Evolutionary conservation across 345 rosid species (phyloP), one percentile per base, ranked within the genome.

Genomic region (Ceriops decandra): DNA sequence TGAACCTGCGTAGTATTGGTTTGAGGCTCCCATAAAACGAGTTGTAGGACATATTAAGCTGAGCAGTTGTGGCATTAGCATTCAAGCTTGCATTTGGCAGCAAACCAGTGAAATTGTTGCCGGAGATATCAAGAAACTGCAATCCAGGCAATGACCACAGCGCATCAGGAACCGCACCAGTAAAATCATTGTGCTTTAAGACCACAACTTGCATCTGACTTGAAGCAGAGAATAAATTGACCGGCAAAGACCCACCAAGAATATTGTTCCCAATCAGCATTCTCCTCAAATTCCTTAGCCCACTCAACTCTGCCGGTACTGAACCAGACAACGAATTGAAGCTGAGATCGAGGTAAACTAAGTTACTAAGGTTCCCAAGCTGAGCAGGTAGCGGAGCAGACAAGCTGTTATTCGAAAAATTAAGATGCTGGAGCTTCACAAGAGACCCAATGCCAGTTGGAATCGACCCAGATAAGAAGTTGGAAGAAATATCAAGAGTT

Each of bases 291-390:
- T 74, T 90, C 80, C 83, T 85, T 66, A 91, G 69, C 64, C 82
- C 84, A 67, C 81, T 74, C 69, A 91, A 80, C 31, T 88, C 87
- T 2, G 64, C 72, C 13, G 99, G 89, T 67, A 87, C 74, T 7
- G 82, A 79, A 59, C 99, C 95, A 24, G 89, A 80, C 64, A 95
- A 70, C 24, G 61, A 66, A 79, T 91, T 95, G 72, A 77, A 78
- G 82, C 92, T 86, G 68, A 95, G 88, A 88, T 95, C 99, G 80
- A 92, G 87, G 73, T 82, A 85, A 67, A 84, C 82, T 69, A 95
- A 83, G 72, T 73, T 82, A 38, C 30, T 60, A 62, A 95, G 97
- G 75, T 80, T 76, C 7, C 96, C 95, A 4, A 95, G 85, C 80
- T 87, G 83, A 15, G 86, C 61, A 74, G 99, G 97, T 74, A 92